A percentile compares a stretch with the other conserved stretches of the same genome.
Evolutionary conservation across 768 basidiomycete species (phyloP).

Genomic region (Mycena albidolilacea): DNA sequence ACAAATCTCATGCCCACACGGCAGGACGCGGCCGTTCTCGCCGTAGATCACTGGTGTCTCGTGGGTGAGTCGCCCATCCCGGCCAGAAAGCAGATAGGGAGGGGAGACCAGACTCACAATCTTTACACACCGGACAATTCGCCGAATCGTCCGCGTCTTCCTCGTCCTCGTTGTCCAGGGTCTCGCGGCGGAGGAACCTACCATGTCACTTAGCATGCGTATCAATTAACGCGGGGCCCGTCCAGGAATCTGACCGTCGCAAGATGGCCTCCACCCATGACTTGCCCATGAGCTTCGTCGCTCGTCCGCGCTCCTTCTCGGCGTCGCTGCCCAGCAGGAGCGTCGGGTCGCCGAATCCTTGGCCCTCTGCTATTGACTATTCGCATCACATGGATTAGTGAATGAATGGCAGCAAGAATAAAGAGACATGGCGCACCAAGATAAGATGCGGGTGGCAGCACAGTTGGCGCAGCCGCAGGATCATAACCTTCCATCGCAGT

Average conservation of each 20-base stretch:
- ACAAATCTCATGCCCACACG: slow-evolving; percentile 80
- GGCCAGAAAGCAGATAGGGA: not conserved
- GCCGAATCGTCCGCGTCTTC: slow-evolving; percentile 55
- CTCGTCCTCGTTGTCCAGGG: slow-evolving; percentile 64
- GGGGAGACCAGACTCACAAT: slow-evolving; percentile 57
- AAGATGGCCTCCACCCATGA: slow-evolving; percentile 56
- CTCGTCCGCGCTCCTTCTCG: slow-evolving; percentile 73
- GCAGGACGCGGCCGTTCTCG: slow-evolving; percentile 71
- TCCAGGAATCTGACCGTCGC: slow-evolving; percentile 42
- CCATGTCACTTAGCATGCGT: not conserved
- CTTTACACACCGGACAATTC: slow-evolving; percentile 77
- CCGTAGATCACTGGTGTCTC: slow-evolving; percentile 58
- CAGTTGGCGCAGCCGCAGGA: slow-evolving; percentile 81
- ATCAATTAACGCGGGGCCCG: not conserved
- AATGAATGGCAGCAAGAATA: not conserved
- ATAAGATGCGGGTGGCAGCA: slow-evolving; percentile 83
- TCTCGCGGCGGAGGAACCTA: slow-evolving; percentile 66
- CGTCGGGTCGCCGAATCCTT: slow-evolving; percentile 66
- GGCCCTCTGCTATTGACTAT: slow-evolving; percentile 50
- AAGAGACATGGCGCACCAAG: slow-evolving; percentile 57
- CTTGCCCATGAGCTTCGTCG: slow-evolving; percentile 62
- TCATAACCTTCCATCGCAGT: slow-evolving; percentile 66
- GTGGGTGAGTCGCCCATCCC: not conserved
- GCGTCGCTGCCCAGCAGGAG: slow-evolving; percentile 60
- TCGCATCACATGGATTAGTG: slow-evolving; percentile 41